Evolutionary conservation across 305 asterid species (phyloP), one percentile per base, ranked within the genome.

Genomic region (Fraxinus sp.): DNA sequence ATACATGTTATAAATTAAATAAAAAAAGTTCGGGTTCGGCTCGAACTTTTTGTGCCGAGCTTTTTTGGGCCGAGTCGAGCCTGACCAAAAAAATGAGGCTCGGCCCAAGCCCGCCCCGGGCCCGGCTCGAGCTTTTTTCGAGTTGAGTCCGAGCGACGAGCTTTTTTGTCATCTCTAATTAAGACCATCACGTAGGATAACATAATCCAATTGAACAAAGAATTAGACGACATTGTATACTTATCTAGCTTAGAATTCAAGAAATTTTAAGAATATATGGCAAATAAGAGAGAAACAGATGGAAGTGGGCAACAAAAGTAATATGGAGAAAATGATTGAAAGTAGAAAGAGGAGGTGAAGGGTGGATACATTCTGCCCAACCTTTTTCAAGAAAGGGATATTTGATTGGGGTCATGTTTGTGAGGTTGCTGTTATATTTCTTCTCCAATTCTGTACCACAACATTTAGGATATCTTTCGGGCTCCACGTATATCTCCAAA

Each of bases 311-410:
- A 62, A 41, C 64, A 66, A 32, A 79, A 66, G 76, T 79, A 79
- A 55, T 79, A 28, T 74, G 74, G 46, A 14, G 41, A 11, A 2
- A 7, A 76, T 30, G 20, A 20, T 24, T 24, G 68, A 79, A 76
- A 76, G 78, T 80, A 18, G 88, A 83, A 74, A 33, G 84, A 83
- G 74, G 84, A 66, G 71, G 9, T 66, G 80, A 83, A 85, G 80
- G 84, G 83, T 83, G 13, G 85, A 86, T 78, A 73, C 79, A 85
- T 77, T 18, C 84, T 80, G 78, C 81, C 85, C 72, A 16, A 59
- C 86, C 91, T 85, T 86, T 90, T 89, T 83, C 73, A 81, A 86
- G 94, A 91, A 88, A 91, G 79, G 39, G 86, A 82, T 80, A 70
- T n/a, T 76, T 28, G 64, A 79, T 74, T 88, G 89, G 78, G 83